Evolutionary conservation across 2,329 filamentous ascomycete species (phyloP).

Genomic region (Sclerotinia glacialis): DNA sequence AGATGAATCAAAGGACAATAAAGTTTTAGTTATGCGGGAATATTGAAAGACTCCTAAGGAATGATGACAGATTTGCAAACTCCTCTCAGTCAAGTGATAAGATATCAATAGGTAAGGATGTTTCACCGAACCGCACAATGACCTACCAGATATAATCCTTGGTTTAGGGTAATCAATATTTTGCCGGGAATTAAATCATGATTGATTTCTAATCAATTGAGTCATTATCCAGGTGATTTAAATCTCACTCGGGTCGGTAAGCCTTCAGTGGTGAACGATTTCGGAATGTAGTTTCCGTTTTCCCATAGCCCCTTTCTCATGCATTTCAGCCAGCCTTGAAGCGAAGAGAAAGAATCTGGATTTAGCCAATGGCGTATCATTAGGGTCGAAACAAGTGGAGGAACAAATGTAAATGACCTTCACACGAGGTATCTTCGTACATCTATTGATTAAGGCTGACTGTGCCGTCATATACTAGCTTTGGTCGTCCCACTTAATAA

Average conservation of each 20-base stretch:
- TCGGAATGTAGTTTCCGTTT: background rate
- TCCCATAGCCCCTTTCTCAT: background rate
- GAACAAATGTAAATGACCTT: too few species aligned
- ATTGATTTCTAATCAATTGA: background rate
- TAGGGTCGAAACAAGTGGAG: fast-evolving
- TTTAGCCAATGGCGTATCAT: too few species aligned
- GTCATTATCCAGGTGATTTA: background rate
- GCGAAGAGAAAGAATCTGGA: background rate
- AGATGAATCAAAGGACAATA: too few species aligned
- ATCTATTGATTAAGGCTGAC: background rate
- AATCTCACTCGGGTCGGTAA: background rate
- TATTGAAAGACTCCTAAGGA: too few species aligned
- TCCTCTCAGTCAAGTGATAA: too few species aligned
- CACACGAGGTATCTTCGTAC: background rate
- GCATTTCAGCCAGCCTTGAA: background rate
- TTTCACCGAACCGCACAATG: too few species aligned
- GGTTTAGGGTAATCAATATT: too few species aligned
- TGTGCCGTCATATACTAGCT: background rate
- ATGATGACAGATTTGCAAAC: too few species aligned
- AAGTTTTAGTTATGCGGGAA: too few species aligned
- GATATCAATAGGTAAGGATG: too few species aligned
- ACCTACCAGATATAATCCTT: too few species aligned
- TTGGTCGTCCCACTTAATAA: background rate
- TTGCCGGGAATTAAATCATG: background rate
- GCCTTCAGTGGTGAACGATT: background rate